phyloP scores from a whole-genome alignment of 106 monocot genomes.

The Dioscorea alata region DNA sequence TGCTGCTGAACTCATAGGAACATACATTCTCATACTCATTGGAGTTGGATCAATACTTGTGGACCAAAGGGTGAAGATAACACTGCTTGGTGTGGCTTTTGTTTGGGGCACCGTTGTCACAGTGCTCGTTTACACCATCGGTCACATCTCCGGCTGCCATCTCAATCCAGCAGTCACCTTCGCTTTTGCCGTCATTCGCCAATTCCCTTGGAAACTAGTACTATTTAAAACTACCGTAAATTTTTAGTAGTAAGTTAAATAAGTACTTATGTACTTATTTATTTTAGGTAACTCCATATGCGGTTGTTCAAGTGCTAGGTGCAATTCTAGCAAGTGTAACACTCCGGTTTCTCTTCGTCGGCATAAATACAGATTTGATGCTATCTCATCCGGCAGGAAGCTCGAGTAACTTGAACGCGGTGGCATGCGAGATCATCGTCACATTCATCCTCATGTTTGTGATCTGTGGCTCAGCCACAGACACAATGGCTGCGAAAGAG shows the following conservation, averaged over 20 bases:
- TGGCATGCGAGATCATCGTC: conserved; percentile 10
- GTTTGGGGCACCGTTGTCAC: background rate
- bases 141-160: conserved; percentile 5
- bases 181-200: background rate
- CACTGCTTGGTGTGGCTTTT: background rate
- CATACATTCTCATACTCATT: background rate
- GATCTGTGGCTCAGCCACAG: background rate
- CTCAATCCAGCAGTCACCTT: conserved; percentile 5
- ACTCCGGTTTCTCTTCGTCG: conserved; percentile 1
- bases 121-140: background rate
- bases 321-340: conserved; percentile 2
- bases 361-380: background rate
- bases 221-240: background rate
- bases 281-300: conserved; percentile 10
- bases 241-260: no score
- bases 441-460: conserved; percentile 10
- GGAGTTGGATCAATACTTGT: background rate
- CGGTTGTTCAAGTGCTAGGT: conserved; percentile 4
- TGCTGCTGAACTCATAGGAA: background rate
- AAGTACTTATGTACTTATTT: background rate
- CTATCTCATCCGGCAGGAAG: background rate
- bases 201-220: conserved; percentile 4
- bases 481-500: conserved; percentile 4
- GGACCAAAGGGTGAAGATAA: background rate
- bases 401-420: background rate